A percentile compares a stretch with the other conserved stretches of the same genome.
phyloP scores from a whole-genome alignment of 106 monocot genomes.

The Phalaenopsis aphrodite region DNA sequence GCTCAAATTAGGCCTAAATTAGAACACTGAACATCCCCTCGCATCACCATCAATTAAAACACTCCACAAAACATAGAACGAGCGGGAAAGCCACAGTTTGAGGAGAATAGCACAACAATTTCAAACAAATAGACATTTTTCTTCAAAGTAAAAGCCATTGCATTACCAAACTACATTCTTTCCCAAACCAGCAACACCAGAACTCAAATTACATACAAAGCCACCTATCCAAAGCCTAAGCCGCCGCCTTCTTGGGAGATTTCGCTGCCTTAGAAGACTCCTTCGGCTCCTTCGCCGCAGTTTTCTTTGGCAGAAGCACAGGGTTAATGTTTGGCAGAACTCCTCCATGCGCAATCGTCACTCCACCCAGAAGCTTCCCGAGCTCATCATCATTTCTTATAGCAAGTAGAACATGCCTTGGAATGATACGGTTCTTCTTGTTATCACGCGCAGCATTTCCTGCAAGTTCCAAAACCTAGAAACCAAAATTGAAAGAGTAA shows the following conservation, averaged over 20 bases:
- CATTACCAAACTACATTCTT: too few species aligned
- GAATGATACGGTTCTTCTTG: slow-evolving; percentile 28
- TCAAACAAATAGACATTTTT: too few species aligned
- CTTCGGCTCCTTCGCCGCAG: slow-evolving; percentile 12
- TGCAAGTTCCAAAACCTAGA: slow-evolving; percentile 30
- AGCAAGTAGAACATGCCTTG: slow-evolving; percentile 19
- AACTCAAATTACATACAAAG: slow-evolving; percentile 1
- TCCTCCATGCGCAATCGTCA: background rate
- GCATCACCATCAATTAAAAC: too few species aligned
- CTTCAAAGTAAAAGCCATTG: too few species aligned
- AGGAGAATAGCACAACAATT: too few species aligned
- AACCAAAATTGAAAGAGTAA: background rate
- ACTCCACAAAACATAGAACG: too few species aligned
- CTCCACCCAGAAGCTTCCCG: slow-evolving; percentile 7
- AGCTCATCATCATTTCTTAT: slow-evolving; percentile 29
- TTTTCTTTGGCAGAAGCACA: background rate
- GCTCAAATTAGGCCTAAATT: too few species aligned
- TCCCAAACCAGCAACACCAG: too few species aligned
- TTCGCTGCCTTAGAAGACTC: slow-evolving; percentile 15
- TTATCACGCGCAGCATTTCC: slow-evolving; percentile 33
- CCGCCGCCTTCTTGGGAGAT: slow-evolving; percentile 31
- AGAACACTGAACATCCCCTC: too few species aligned
- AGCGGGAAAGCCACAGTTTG: too few species aligned
- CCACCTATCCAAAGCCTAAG: background rate
- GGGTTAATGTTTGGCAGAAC: background rate